Percentiles rank a stretch among this genome's conserved stretches.
phyloP scores from a whole-genome alignment of 768 basidiomycete genomes.

The Naganishia vaughanmartiniae region DNA sequence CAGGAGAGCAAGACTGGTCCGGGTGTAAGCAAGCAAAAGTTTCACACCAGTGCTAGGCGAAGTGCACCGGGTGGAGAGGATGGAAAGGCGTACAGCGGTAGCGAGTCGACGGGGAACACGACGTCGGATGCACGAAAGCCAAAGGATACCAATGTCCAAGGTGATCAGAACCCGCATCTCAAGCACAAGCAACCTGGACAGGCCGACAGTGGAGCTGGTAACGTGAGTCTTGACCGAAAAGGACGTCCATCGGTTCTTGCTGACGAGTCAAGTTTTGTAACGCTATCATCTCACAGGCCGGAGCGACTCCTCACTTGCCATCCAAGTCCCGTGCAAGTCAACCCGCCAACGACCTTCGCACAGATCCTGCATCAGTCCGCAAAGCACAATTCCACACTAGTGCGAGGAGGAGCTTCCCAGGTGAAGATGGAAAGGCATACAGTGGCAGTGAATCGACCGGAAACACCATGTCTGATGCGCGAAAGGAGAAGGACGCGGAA shows the following conservation, averaged over 20 bases:
- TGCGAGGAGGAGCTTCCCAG: not conserved
- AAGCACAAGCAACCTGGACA: constrained; percentile 39
- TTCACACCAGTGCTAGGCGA: constrained; percentile 6
- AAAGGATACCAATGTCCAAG: constrained; percentile 35
- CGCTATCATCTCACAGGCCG: constrained; percentile 32
- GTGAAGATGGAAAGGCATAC: constrained; percentile 15
- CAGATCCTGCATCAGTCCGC: constrained; percentile 23
- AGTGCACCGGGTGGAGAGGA: not conserved
- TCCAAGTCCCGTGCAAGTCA: constrained; percentile 32
- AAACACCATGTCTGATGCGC: not conserved
- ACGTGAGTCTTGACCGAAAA: constrained; percentile 30
- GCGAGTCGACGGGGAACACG: not conserved
- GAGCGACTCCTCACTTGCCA: constrained; percentile 40
- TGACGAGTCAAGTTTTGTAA: not conserved
- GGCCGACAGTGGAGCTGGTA: constrained; percentile 41
- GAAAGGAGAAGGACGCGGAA: constrained; percentile 31
- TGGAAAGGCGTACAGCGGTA: constrained; percentile 18
- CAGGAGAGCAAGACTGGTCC: constrained; percentile 33
- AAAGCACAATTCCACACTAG: constrained; percentile 16
- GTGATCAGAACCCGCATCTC: constrained; percentile 48
- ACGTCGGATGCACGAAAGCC: constrained; percentile 28
- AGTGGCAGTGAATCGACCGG: constrained; percentile 1
- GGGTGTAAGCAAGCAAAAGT: constrained; percentile 18
- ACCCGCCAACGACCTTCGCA: constrained; percentile 9
- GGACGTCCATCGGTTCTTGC: not conserved